phyloP scores from a whole-genome alignment of 495 filamentous ascomycete genomes.

The Penicillium herquei region DNA sequence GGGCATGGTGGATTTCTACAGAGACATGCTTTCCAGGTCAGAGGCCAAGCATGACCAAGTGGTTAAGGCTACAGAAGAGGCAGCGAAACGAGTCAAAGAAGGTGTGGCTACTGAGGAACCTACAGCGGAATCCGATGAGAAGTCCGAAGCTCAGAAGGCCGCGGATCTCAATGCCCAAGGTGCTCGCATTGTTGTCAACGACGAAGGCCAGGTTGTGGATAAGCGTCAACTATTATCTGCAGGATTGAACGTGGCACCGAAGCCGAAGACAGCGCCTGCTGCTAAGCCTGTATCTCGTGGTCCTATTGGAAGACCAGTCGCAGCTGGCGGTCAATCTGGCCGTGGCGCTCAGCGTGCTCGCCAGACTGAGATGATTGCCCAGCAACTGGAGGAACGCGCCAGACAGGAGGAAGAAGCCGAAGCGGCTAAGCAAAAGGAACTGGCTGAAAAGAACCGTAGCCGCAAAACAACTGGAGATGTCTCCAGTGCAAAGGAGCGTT shows the following conservation, averaged over 20 bases:
- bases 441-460: conserved; percentile 72
- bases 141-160: conserved; percentile 70
- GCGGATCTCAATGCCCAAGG: conserved; percentile 70
- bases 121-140: conserved; percentile 47
- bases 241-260: conserved; percentile 77
- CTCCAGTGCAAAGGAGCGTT: conserved; percentile 81
- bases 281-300: conserved; percentile 34
- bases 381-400: conserved; percentile 63
- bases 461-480: conserved; percentile 76
- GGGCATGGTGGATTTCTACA: conserved; percentile 87
- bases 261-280: conserved; percentile 46
- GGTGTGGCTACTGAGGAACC: conserved; percentile 29
- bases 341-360: conserved; percentile 66
- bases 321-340: conserved; percentile 38
- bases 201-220: conserved; percentile 92
- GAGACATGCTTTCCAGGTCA: conserved; percentile 71
- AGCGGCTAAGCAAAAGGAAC: conserved; percentile 59
- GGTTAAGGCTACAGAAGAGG: conserved; percentile 68
- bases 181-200: conserved; percentile 73
- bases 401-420: conserved; percentile 79
- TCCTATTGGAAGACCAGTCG: conserved; percentile 25
- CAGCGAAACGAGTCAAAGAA: conserved; percentile 51
- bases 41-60: conserved; percentile 71
- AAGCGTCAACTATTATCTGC: conserved; percentile 87
- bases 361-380: conserved; percentile 82